Percentiles rank a stretch among this genome's conserved stretches.
phyloP scores from a whole-genome alignment of 2,329 filamentous ascomycete species.

The Epichloe brachyelytri region DNA sequence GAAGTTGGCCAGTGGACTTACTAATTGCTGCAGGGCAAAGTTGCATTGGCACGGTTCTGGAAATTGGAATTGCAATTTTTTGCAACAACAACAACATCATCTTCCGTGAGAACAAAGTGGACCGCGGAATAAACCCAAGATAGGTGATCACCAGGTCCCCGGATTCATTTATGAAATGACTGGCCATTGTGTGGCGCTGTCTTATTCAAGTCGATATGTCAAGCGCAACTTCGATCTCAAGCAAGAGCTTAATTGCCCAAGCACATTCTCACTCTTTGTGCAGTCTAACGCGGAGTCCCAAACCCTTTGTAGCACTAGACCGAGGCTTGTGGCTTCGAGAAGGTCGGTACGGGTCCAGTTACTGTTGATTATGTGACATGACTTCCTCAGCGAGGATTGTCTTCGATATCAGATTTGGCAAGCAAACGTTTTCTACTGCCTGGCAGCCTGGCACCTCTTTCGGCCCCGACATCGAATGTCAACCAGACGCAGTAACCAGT shows the following conservation, averaged over 20 bases:
- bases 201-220: neutral
- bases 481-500: too few species aligned
- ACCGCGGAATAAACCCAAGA: neutral
- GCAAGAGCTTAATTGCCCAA: neutral
- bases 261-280: neutral
- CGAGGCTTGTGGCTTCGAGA: too few species aligned
- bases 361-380: too few species aligned
- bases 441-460: too few species aligned
- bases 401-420: too few species aligned
- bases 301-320: too few species aligned
- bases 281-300: neutral
- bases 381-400: too few species aligned
- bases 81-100: neutral
- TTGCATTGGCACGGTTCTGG: slow-evolving; percentile 18
- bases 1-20: neutral
- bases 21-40: slow-evolving; percentile 4
- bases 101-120: neutral
- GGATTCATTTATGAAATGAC: neutral
- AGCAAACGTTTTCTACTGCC: too few species aligned
- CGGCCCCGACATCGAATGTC: too few species aligned
- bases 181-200: neutral
- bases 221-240: too few species aligned
- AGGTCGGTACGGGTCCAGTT: too few species aligned
- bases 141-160: too few species aligned
- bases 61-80: slow-evolving; percentile 7